A percentile compares a stretch with the other conserved stretches of the same genome.
phyloP scores from a whole-genome alignment of 257 asterid species.

The Thymus quinquecostatus region DNA sequence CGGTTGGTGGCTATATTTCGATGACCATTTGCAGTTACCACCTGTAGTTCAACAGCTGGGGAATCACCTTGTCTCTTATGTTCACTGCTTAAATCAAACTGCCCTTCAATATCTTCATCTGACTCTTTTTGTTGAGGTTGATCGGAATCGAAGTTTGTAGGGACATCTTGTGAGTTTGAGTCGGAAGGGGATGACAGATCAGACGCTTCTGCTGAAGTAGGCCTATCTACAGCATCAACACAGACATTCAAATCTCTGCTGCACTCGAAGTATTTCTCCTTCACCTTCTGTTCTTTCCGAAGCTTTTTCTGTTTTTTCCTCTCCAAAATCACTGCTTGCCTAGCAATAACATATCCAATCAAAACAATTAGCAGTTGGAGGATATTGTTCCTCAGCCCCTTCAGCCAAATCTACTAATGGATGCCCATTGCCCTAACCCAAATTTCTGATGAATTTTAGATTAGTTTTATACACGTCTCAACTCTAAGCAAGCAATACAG shows the following conservation, averaged over 20 bases:
- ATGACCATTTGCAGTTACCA: conserved; percentile 41
- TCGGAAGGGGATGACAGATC: conserved; percentile 46
- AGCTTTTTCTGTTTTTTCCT: conserved; percentile 80
- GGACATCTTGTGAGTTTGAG: conserved; percentile 43
- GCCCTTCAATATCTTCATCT: conserved; percentile 47
- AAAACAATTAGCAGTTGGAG: conserved; percentile 26
- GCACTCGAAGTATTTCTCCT: conserved; percentile 47
- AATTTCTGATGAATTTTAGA: background rate
- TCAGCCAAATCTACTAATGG: background rate
- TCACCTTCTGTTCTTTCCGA: conserved; percentile 78
- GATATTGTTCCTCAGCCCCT: background rate
- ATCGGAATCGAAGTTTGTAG: conserved; percentile 38
- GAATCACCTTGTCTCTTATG: conserved; percentile 36
- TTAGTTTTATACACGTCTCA: background rate
- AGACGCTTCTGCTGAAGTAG: conserved; percentile 52
- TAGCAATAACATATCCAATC: conserved; percentile 29
- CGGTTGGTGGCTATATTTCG: conserved; percentile 36
- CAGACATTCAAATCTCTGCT: conserved; percentile 37
- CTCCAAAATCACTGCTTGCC: conserved; percentile 75
- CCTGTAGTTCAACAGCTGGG: conserved; percentile 47
- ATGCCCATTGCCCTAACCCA: background rate
- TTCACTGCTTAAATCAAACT: conserved; percentile 38
- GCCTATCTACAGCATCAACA: conserved; percentile 46
- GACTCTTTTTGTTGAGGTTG: conserved; percentile 49
- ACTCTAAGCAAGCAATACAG: conserved; percentile 10